Percentiles rank a stretch among this genome's conserved stretches.
phyloP scores from a whole-genome alignment of 768 basidiomycete species.

The Roridomyces roridus region DNA sequence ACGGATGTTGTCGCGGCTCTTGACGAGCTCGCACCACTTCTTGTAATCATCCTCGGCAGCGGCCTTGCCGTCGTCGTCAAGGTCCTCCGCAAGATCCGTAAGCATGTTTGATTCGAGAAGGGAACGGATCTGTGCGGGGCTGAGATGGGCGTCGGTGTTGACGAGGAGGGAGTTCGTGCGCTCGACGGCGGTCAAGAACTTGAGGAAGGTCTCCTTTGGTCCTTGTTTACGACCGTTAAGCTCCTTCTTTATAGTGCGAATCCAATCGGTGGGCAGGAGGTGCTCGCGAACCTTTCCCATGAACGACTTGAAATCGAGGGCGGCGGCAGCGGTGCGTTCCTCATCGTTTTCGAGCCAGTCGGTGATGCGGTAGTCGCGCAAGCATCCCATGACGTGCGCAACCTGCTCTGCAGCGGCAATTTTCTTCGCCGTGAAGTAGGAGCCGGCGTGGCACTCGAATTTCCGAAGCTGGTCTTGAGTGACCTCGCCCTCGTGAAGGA shows the following conservation, averaged over 20 bases:
- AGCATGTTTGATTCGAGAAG: neutral
- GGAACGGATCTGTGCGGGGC: neutral
- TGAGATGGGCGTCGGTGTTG: neutral
- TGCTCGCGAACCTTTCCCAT: neutral
- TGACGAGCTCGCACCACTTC: neutral
- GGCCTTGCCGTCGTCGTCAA: no score
- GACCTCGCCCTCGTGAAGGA: neutral
- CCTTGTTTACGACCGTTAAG: neutral
- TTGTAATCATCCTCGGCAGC: neutral
- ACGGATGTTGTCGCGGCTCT: neutral
- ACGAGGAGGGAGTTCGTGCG: neutral
- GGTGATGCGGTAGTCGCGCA: neutral
- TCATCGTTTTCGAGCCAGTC: neutral
- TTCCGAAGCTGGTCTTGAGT: no score
- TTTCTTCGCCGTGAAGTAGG: neutral
- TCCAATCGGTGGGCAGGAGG: neutral
- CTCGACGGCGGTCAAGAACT: neutral
- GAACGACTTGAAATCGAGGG: neutral
- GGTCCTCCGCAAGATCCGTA: neutral
- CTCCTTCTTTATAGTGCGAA: no score
- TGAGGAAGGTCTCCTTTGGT: neutral
- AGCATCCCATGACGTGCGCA: neutral
- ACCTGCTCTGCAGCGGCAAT: neutral
- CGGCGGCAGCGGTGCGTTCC: neutral
- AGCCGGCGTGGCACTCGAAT: neutral